phyloP scores from a whole-genome alignment of 768 basidiomycete genomes.

The Mycena epipterygia region DNA sequence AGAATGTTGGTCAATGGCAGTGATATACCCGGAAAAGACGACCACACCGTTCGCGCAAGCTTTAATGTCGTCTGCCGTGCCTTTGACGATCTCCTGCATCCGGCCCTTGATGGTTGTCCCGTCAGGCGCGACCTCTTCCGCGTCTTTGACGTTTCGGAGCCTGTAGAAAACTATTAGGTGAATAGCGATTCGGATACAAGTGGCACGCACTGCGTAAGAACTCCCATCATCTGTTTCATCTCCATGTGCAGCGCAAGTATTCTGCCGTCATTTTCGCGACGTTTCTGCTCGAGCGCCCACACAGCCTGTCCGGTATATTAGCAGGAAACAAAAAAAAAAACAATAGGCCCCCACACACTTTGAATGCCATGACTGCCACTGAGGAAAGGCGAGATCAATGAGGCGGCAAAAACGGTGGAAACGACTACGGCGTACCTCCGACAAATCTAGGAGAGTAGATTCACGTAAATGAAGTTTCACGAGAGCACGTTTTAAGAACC shows the following conservation, averaged over 20 bases:
- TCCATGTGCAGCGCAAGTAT: slow-evolving; percentile 50
- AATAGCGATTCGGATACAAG: too few relatives aligned
- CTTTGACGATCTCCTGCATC: slow-evolving; percentile 43
- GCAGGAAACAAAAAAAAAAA: too few relatives aligned
- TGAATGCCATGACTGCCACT: slow-evolving; percentile 57
- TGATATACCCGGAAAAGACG: background rate
- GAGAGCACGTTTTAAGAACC: background rate
- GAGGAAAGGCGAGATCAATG: background rate
- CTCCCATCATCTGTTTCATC: slow-evolving; percentile 55
- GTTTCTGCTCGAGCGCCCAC: slow-evolving; percentile 52
- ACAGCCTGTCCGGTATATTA: slow-evolving; percentile 33
- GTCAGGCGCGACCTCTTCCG: slow-evolving; percentile 42
- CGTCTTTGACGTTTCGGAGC: slow-evolving; percentile 46
- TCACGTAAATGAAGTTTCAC: background rate
- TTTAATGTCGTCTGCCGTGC: slow-evolving; percentile 46
- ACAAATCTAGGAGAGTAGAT: slow-evolving; percentile 19
- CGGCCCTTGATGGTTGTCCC: slow-evolving; percentile 48
- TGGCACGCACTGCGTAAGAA: slow-evolving; percentile 47
- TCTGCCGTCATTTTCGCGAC: slow-evolving; percentile 56
- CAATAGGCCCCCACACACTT: slow-evolving; percentile 26
- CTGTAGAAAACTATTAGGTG: slow-evolving; percentile 29
- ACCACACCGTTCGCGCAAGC: slow-evolving; percentile 49
- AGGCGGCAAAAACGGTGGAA: too few relatives aligned
- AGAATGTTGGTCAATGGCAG: background rate
- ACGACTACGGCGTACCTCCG: slow-evolving; percentile 18